These are phyloP conservation scores for Aspergillus diversus DNA, from an alignment of 495 filamentous ascomycete species.

Conservation along the genomic window DNA sequence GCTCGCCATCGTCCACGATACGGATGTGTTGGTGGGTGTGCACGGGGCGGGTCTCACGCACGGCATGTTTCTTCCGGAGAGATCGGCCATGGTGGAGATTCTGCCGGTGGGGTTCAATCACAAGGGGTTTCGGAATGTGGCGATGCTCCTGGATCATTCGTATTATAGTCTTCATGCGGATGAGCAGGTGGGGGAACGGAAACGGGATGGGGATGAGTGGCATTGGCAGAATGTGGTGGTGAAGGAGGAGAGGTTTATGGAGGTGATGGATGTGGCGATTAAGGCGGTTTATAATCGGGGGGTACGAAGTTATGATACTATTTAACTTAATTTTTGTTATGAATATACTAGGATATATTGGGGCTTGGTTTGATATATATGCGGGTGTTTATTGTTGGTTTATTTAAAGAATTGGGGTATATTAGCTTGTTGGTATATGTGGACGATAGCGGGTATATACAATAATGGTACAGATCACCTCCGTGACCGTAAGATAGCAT, in stretches of 20 bases:
- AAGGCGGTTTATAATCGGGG: background rate
- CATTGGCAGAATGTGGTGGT: background rate
- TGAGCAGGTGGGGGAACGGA: background rate
- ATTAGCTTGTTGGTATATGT: too few relatives aligned
- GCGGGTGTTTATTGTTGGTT: too few relatives aligned
- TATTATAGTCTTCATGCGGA: slow-evolving; percentile 35
- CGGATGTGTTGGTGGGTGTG: slow-evolving; percentile 43
- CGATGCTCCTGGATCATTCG: slow-evolving; percentile 30
- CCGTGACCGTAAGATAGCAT: background rate
- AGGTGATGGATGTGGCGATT: background rate
- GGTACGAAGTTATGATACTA: background rate
- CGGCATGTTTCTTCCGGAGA: slow-evolving; percentile 38
- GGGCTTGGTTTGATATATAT: background rate
- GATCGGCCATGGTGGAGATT: slow-evolving; percentile 41
- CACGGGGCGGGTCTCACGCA: slow-evolving; percentile 47
- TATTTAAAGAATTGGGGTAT: too few relatives aligned
- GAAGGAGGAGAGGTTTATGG: background rate
- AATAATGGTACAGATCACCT: background rate
- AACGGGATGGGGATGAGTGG: background rate
- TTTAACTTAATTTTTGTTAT: background rate
- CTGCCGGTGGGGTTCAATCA: slow-evolving; percentile 36
- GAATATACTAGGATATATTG: background rate
- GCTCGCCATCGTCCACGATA: slow-evolving; percentile 31
- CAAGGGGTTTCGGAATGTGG: slow-evolving; percentile 43
- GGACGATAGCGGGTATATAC: background rate